Evolutionary conservation across 2,329 filamentous ascomycete species (phyloP).

Genomic region (Paecilomyces formosus): DNA sequence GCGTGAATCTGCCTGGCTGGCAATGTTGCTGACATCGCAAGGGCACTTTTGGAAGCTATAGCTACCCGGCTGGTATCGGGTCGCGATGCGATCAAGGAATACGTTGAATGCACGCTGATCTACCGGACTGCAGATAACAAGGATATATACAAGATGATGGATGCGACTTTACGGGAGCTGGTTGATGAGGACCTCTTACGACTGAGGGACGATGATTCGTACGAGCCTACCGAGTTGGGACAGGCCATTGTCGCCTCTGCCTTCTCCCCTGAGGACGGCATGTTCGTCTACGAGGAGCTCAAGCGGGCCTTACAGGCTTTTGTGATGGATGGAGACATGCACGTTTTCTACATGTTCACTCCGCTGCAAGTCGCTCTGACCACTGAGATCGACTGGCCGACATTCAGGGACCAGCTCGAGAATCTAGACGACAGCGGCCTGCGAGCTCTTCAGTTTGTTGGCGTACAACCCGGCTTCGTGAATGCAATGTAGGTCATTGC

Average conservation of each 20-base stretch:
- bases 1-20: neutral
- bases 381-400: conserved; percentile 60
- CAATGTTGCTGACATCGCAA: conserved; percentile 20
- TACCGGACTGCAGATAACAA: conserved; percentile 48
- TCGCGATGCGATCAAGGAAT: conserved; percentile 57
- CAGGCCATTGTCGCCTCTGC: conserved; percentile 65
- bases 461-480: conserved; percentile 59
- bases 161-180: conserved; percentile 54
- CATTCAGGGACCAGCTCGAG: conserved; percentile 66
- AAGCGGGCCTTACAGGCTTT: conserved; percentile 61
- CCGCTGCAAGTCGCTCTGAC: conserved; percentile 50
- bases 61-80: conserved; percentile 61
- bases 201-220: conserved; percentile 44
- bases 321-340: conserved; percentile 75
- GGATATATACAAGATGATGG: conserved; percentile 47
- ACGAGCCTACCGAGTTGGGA: conserved; percentile 57
- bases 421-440: conserved; percentile 62
- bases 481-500: conserved; percentile 53
- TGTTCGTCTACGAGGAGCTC: conserved; percentile 65
- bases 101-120: conserved; percentile 60
- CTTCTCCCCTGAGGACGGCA: conserved; percentile 65
- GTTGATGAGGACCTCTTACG: conserved; percentile 49
- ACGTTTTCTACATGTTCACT: conserved; percentile 70
- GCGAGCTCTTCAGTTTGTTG: conserved; percentile 60
- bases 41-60: conserved; percentile 65